Evolutionary conservation across 1,139 yeast genomes (phyloP), one percentile per base, ranked within the genome.

Genomic region (Suhomyces bokatorum): DNA sequence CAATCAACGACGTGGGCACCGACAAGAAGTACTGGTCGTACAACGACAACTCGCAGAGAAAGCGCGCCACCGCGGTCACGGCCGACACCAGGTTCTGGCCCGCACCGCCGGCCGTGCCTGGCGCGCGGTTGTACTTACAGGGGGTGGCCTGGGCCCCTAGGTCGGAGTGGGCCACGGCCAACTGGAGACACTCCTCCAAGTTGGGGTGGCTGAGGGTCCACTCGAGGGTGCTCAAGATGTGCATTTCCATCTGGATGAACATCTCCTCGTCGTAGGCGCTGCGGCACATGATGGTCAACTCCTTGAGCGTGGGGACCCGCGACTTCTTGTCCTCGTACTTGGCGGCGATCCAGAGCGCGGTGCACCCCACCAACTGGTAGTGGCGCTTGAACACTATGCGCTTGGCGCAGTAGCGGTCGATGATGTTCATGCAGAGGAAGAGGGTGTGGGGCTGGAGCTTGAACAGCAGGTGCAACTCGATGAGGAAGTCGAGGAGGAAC

Each of bases 191-290:
- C 43, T 81, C 86, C 58, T 83, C 86, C 42, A 82, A 68, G 36
- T 77, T 70, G 5, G 87, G 85, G 44, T 79, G 83, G 35, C 83
- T 80, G 41, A 88, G 63, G 11, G 78, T 72, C 99, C 99, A 93
- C 44, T 87, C 87, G 45, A 93, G 70, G 1, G 98, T 90, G 44
- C 82, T 70, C 44, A 93, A 71, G 35, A 93, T 85, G 64, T 93
- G 98, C 66, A 81, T 80, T 67, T 93, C 98, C 98, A 93, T 93
- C 64, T 91, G 97, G 36, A 85, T 77, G 67, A 93, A 90, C 95
- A 91, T 89, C 50, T 85, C 85, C 53, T 83, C 85, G 53, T 89
- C 96, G 62, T 89, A 91, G 12, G 90, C 89, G 57, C 83, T 81
- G 50, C 96, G 79, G 66, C 97, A 88, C 83, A 89, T 80, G 53